Evolutionary conservation across 2,329 filamentous ascomycete genomes (phyloP).

Genomic region (Fusarium napiforme): DNA sequence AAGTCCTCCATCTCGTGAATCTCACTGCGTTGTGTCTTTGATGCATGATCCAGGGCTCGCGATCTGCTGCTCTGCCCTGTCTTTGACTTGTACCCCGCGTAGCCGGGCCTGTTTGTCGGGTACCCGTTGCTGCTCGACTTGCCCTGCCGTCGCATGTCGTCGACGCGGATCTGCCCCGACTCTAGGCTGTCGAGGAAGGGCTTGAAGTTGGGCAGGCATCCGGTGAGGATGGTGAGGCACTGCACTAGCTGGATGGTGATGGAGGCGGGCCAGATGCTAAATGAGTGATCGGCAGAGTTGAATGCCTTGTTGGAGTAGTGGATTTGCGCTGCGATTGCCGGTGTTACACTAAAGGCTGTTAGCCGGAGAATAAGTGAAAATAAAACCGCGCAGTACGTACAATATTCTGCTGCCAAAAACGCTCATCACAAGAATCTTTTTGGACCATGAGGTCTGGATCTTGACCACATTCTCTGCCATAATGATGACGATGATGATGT

Average conservation of each 20-base stretch:
- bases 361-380: background rate
- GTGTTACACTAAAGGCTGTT: constrained; percentile 34
- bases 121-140: constrained; percentile 42
- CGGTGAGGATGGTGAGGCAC: constrained; percentile 44
- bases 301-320: constrained; percentile 41
- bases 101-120: constrained; percentile 31
- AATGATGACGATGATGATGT: constrained; percentile 42
- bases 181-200: constrained; percentile 46
- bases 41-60: constrained; percentile 1
- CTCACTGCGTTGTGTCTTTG: constrained; percentile 20
- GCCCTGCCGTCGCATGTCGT: constrained; percentile 44
- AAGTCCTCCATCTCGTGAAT: constrained; percentile 33
- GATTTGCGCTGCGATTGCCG: constrained; percentile 44
- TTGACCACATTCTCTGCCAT: constrained; percentile 45
- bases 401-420: constrained; percentile 48
- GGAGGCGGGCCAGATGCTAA: constrained; percentile 41
- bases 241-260: constrained; percentile 44
- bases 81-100: constrained; percentile 41
- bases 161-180: constrained; percentile 45
- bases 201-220: constrained; percentile 46
- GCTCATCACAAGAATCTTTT: constrained; percentile 44
- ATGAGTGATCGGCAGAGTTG: constrained; percentile 36
- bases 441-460: constrained; percentile 45
- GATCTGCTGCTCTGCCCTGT: constrained; percentile 33
- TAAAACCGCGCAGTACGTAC: constrained; percentile 27